Evolutionary conservation across 2,329 filamentous ascomycete genomes (phyloP).

Genomic region (Phaeomoniella chlamydospora): DNA sequence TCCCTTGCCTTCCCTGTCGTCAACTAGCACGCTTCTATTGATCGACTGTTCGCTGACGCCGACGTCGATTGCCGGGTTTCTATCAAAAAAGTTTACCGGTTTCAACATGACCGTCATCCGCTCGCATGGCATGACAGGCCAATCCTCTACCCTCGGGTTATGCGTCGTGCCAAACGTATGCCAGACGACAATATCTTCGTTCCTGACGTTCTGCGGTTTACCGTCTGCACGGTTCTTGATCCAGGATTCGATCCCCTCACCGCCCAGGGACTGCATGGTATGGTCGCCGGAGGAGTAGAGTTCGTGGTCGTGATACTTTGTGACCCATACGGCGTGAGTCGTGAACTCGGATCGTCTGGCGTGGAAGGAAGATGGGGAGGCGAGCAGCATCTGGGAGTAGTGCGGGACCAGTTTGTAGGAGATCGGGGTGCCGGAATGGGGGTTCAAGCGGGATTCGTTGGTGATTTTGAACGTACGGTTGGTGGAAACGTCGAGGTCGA

Average conservation of each 20-base stretch:
- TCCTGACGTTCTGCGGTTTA: conserved; percentile 24
- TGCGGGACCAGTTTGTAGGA: conserved; percentile 42
- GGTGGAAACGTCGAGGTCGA: conserved; percentile 30
- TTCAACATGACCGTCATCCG: conserved; percentile 31
- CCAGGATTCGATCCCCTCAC: conserved; percentile 39
- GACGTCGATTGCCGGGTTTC: conserved; percentile 34
- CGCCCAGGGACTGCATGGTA: conserved; percentile 41
- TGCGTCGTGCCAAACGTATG: conserved; percentile 48
- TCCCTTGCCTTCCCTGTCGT: conserved; percentile 6
- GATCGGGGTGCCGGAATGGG: conserved; percentile 37
- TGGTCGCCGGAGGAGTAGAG: conserved; percentile 40
- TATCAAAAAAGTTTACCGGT: conserved; percentile 37
- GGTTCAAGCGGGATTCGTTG: conserved; percentile 36
- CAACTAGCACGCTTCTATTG: conserved; percentile 17
- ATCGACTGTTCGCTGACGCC: conserved; percentile 24
- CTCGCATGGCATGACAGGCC: conserved; percentile 55
- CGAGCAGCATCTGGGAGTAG: conserved; percentile 44
- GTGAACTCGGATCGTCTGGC: conserved; percentile 38
- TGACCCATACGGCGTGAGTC: conserved; percentile 40
- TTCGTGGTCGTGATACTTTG: conserved; percentile 37
- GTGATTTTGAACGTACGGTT: conserved; percentile 45
- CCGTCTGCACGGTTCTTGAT: conserved; percentile 26
- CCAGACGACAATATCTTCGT: conserved; percentile 39
- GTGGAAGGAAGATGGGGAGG: conserved; percentile 31
- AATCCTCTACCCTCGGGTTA: conserved; percentile 49